These are phyloP conservation scores for Camellia japonica DNA, from an alignment of 148 eudicot species.

Conservation along the genomic window DNA sequence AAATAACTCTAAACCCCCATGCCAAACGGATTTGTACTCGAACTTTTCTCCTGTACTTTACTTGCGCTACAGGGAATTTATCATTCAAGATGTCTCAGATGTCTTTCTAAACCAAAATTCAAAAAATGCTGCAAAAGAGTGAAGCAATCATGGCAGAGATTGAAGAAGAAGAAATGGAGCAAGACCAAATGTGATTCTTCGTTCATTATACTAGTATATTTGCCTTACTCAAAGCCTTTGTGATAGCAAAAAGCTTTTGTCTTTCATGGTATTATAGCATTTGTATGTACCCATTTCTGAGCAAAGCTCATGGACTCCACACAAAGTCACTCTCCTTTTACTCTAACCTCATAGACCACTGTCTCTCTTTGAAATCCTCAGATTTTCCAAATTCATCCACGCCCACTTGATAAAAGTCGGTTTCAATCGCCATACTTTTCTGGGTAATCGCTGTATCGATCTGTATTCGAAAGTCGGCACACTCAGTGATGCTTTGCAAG, in stretches of 20 bases:
- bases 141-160: neutral
- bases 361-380: constrained; percentile 43
- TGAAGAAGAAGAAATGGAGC: neutral
- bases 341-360: constrained; percentile 46
- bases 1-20: no score
- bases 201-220: neutral
- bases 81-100: no score
- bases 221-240: neutral
- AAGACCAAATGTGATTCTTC: neutral
- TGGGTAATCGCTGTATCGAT: constrained; percentile 71
- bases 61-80: no score
- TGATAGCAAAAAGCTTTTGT: neutral
- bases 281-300: constrained; percentile 45
- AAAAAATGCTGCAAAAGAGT: neutral
- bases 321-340: constrained; percentile 44
- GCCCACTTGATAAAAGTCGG: constrained; percentile 66
- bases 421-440: constrained; percentile 53
- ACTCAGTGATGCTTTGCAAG: constrained; percentile 34
- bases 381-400: constrained; percentile 46
- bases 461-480: constrained; percentile 42
- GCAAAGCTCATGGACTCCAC: constrained; percentile 21
- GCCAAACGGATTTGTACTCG: no score
- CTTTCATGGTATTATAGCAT: neutral
- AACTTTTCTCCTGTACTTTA: no score
- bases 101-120: no score